Base-by-base conservation (phyloP, 2,329 filamentous ascomycete genomes). In the Ophiocordyceps camponoti-rufipedis region DNA sequence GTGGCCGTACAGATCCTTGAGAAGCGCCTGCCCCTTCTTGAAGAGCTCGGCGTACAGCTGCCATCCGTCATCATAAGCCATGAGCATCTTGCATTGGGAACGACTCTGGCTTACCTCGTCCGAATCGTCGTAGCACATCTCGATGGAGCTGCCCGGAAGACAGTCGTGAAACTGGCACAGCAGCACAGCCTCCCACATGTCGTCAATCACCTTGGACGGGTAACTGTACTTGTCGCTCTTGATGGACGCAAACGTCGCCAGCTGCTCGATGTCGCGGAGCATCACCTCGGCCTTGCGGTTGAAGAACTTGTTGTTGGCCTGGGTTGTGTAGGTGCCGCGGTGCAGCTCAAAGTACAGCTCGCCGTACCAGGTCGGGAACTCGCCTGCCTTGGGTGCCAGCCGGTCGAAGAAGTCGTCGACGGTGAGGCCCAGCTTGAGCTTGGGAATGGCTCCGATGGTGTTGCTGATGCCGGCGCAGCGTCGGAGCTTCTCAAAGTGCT, bases 131-230 rank as follows among this genome's bases (percentile, higher is more conserved):
- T 96, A 96, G 62, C 87, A 94, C 87, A 96, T 95, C 61, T 93
- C 88, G 54, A 98, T 96, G 32, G 79, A 85, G 58, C 86, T 95
- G 46, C 91, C 91, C 1, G 91, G 91, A 44, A 98, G 71, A 59
- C 91, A 96, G 59, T 98, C 91, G 52, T 98, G 91, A 70, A 98
- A 98, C 56, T 98, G 91, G 53, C 89, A 96, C 28, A 96, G 75
- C 23, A 96, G 71, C 3, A 89, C 82, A 46, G 75, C 73, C 66
- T 96, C 89, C 91, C 91, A 98, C 79, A 98, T 93, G 47, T 82
- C 74, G 57, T 98, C 91, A 46, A 98, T 80, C n/a, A 91, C 78
- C 58, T 83, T 77, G 64, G 94, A 95, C 10, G 91, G 91, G 58
- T 96, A 98, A 56, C 82, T 82, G 67, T 94, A 96, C 2, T 69